These are phyloP conservation scores for Cardamine occulta DNA, from an alignment of 345 rosid species.

Conservation along the genomic window DNA sequence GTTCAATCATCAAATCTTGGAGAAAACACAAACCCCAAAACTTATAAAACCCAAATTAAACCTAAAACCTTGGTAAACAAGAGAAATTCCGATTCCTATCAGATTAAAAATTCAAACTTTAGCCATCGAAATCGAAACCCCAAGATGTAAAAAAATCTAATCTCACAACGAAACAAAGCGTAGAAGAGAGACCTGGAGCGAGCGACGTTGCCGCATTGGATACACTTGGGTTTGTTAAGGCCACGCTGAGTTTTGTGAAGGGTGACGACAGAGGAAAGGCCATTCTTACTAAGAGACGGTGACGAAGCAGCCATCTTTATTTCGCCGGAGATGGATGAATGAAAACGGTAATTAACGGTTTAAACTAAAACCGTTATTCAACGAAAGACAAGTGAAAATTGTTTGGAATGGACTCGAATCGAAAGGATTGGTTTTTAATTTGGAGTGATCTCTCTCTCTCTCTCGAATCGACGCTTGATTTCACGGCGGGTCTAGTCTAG, in stretches of 20 bases:
- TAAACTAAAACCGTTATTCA: conserved; percentile 20
- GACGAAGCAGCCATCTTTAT: conserved; percentile 61
- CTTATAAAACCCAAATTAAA: conserved; percentile 8
- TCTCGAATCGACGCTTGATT: conserved; percentile 15
- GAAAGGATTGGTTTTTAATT: conserved; percentile 13
- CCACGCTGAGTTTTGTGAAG: conserved; percentile 89
- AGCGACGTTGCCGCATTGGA: conserved; percentile 96
- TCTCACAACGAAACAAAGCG: not conserved
- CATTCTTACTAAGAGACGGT: conserved; percentile 52
- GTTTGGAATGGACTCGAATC: conserved; percentile 39
- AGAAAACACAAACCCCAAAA: not conserved
- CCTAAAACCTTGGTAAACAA: not conserved
- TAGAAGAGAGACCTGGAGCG: conserved; percentile 69
- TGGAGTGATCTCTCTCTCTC: not conserved
- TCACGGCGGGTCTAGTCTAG: conserved; percentile 39
- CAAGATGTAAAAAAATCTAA: not conserved
- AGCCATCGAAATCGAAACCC: conserved; percentile 1
- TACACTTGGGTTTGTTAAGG: conserved; percentile 96
- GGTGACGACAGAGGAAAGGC: conserved; percentile 42
- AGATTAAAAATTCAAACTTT: not conserved
- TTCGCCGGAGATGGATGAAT: conserved; percentile 1
- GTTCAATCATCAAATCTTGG: not conserved
- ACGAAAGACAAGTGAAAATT: conserved; percentile 6
- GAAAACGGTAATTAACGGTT: conserved; percentile 29
- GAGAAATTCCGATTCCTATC: not conserved